A percentile compares a stretch with the other conserved stretches of the same genome.
phyloP scores from a whole-genome alignment of 2,329 filamentous ascomycete species.

The Apiospora arundinis region DNA sequence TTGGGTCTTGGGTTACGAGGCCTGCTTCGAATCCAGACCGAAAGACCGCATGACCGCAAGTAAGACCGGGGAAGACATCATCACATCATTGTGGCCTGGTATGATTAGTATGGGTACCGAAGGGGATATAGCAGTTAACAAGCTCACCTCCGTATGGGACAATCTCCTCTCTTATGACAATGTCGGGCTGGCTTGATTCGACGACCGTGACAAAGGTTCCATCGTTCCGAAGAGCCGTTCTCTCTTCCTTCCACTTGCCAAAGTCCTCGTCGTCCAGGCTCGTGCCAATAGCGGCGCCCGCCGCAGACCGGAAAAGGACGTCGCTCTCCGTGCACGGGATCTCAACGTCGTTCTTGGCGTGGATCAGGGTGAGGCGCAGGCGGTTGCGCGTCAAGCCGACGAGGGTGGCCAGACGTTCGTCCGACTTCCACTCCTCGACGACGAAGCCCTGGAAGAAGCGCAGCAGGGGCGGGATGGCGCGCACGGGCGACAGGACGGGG shows the following conservation, averaged over 20 bases:
- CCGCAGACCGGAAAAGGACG: conserved; percentile 65
- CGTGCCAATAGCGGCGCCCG: conserved; percentile 53
- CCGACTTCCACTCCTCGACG: conserved; percentile 56
- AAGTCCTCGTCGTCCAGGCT: conserved; percentile 46
- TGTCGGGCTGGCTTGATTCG: conserved; percentile 47
- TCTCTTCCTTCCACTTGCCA: conserved; percentile 51
- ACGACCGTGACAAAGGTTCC: conserved; percentile 57
- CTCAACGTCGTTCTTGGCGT: conserved; percentile 65
- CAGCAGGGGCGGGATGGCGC: conserved; percentile 52
- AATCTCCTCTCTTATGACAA: conserved; percentile 60
- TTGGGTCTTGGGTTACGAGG: background rate
- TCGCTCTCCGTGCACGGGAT: conserved; percentile 78
- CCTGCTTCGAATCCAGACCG: conserved; percentile 38
- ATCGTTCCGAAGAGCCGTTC: conserved; percentile 50
- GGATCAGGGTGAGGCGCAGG: conserved; percentile 56
- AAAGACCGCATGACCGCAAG: conserved; percentile 72
- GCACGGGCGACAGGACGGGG: conserved; percentile 59
- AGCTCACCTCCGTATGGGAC: conserved; percentile 61
- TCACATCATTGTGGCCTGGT: conserved; percentile 72
- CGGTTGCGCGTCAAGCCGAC: conserved; percentile 45
- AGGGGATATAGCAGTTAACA: background rate
- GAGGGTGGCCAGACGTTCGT: conserved; percentile 53
- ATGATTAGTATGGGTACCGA: conserved; percentile 27
- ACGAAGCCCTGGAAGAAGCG: conserved; percentile 55
- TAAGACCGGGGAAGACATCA: conserved; percentile 68